phyloP scores from a whole-genome alignment of 2,329 filamentous ascomycete species.

The Calcarisporium arbuscula region DNA sequence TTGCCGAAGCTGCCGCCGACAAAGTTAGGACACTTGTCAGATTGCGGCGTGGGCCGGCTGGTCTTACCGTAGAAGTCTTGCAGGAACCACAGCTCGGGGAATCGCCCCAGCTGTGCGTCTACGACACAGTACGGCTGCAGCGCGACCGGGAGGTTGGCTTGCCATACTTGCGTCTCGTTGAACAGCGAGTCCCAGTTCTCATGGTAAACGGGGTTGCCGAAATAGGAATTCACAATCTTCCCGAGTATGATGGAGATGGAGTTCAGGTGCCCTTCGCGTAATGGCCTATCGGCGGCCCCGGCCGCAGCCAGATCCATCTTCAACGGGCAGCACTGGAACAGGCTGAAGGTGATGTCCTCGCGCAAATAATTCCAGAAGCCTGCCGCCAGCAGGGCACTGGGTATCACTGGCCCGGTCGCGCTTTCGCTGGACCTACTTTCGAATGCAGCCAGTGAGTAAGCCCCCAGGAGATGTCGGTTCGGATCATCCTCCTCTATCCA shows the following conservation, averaged over 20 bases:
- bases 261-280: slow-evolving; percentile 28
- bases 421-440: slow-evolving; percentile 16
- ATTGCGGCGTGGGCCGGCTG: no score
- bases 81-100: slow-evolving; percentile 32
- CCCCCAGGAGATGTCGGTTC: slow-evolving; percentile 39
- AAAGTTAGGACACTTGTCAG: not conserved
- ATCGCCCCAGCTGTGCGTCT: slow-evolving; percentile 14
- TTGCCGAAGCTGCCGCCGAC: slow-evolving; percentile 26
- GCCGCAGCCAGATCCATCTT: slow-evolving; percentile 30
- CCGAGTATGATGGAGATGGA: slow-evolving; percentile 35
- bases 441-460: slow-evolving; percentile 35
- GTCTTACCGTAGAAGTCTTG: slow-evolving; percentile 35
- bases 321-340: slow-evolving; percentile 34
- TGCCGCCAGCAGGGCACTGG: slow-evolving; percentile 26
- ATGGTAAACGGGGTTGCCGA: slow-evolving; percentile 12
- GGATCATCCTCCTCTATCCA: slow-evolving; percentile 27
- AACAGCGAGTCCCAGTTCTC: slow-evolving; percentile 16
- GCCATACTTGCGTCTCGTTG: slow-evolving; percentile 23
- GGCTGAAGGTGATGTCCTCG: slow-evolving; percentile 48
- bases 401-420: no score
- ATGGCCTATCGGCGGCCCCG: slow-evolving; percentile 10
- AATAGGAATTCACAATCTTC: slow-evolving; percentile 33
- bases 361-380: slow-evolving; percentile 47
- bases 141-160: slow-evolving; percentile 21
- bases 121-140: slow-evolving; percentile 8